These are phyloP conservation scores for Neurospora tetraspora DNA, from an alignment of 495 filamentous ascomycete species.

Conservation along the genomic window DNA sequence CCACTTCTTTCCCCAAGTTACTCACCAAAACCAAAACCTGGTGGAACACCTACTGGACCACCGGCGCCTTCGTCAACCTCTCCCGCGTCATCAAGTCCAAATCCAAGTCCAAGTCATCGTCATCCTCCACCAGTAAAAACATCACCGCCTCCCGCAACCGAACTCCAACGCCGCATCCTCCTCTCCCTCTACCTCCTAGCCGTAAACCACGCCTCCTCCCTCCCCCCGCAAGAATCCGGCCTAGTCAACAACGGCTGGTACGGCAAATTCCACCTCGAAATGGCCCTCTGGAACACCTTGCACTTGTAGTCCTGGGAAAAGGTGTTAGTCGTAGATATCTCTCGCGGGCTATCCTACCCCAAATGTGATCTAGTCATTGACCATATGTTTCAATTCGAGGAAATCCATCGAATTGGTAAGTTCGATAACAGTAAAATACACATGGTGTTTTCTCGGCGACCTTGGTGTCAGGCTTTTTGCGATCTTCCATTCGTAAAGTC, in stretches of 20 bases:
- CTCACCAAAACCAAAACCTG: constrained; percentile 3
- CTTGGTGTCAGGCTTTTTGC: background rate
- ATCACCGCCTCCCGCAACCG: too few species aligned
- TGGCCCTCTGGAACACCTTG: constrained; percentile 44
- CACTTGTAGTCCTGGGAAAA: constrained; percentile 23
- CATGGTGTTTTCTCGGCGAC: background rate
- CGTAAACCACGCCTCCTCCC: constrained; percentile 35
- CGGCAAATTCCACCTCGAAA: constrained; percentile 44
- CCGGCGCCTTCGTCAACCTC: constrained; percentile 39
- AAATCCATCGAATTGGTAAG: background rate
- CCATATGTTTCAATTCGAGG: background rate
- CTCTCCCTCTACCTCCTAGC: constrained; percentile 40
- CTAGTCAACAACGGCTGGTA: constrained; percentile 49
- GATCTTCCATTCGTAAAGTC: background rate
- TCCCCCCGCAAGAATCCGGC: constrained; percentile 34
- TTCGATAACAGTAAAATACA: background rate
- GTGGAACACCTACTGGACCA: constrained; percentile 37
- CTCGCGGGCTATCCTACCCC: background rate
- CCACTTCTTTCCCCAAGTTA: constrained; percentile 3
- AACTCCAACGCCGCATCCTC: constrained; percentile 40
- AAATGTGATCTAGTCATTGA: background rate
- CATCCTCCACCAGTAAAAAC: too few species aligned
- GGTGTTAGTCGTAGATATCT: background rate
- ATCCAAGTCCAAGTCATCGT: background rate
- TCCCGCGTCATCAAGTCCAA: constrained; percentile 15